These are phyloP conservation scores for Geotrichum candidum DNA, from an alignment of 1,139 yeast species.

Conservation along the genomic window DNA sequence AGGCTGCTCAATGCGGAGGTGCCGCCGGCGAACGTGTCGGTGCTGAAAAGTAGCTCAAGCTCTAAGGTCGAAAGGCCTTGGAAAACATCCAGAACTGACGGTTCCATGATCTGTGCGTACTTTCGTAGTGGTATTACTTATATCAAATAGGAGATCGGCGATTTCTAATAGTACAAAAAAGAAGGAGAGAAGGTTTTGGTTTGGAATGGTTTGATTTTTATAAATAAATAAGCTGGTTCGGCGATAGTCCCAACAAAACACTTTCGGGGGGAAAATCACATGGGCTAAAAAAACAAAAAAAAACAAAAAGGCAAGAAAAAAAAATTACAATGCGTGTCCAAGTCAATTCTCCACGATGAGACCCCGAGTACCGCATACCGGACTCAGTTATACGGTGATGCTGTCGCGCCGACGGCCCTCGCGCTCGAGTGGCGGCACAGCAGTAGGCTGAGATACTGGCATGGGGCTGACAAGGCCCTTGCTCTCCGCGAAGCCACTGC, in stretches of 20 bases:
- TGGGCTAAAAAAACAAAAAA: not conserved
- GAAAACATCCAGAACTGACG: not conserved
- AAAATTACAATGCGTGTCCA: not conserved
- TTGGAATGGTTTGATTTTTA: not conserved
- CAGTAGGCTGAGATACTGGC: constrained; percentile 44
- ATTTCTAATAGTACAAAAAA: not conserved
- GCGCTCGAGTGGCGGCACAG: constrained; percentile 76
- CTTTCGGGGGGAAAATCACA: not conserved
- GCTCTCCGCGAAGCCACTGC: constrained; percentile 76
- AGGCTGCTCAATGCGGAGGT: not conserved
- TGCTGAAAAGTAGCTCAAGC: not conserved
- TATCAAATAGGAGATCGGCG: not conserved
- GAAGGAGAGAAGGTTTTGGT: not conserved
- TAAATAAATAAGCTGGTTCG: not conserved
- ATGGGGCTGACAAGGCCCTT: constrained; percentile 86
- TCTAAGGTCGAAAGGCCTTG: not conserved
- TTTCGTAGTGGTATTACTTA: not conserved
- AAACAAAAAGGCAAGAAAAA: not conserved
- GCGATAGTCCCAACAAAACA: constrained; percentile 5
- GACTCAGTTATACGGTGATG: not conserved
- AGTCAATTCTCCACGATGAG: not conserved
- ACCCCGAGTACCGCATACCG: not conserved
- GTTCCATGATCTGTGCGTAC: not conserved
- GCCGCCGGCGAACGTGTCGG: not conserved
- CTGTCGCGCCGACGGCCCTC: constrained; percentile 55